These are phyloP conservation scores for Tolypocladium paradoxum DNA, from an alignment of 2,329 filamentous ascomycete genomes.

Conservation along the genomic window DNA sequence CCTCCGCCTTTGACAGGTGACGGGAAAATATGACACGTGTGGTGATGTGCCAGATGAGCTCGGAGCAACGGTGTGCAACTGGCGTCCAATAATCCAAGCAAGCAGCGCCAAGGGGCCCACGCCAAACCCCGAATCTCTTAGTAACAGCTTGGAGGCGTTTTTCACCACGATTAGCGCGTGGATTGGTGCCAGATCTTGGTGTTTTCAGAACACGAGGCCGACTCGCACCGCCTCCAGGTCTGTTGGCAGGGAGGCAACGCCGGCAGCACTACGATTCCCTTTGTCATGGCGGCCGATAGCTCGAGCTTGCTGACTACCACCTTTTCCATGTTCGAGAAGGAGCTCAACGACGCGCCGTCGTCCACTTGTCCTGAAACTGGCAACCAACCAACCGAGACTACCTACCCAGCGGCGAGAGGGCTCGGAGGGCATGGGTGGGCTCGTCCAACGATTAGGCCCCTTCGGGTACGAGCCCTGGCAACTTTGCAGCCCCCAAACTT, in stretches of 20 bases:
- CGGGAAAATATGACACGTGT: neutral
- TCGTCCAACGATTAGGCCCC: neutral
- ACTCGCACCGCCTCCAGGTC: neutral
- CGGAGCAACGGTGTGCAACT: neutral
- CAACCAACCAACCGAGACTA: neutral
- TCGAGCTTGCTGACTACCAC: neutral
- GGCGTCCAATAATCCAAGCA: neutral
- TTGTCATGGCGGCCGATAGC: neutral
- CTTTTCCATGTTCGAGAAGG: neutral
- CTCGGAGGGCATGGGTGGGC: neutral
- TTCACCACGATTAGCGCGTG: neutral
- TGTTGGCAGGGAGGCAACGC: neutral
- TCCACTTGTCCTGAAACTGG: neutral
- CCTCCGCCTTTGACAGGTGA: neutral
- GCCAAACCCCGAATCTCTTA: neutral
- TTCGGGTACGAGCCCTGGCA: too few relatives aligned
- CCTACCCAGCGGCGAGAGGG: neutral
- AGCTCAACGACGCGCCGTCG: neutral
- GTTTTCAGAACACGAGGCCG: neutral
- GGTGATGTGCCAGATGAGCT: neutral
- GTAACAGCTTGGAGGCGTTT: neutral
- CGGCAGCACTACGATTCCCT: neutral
- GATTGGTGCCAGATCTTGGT: neutral
- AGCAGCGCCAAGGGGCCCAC: neutral
- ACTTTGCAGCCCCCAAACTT: neutral